A percentile compares a stretch with the other conserved stretches of the same genome.
These are phyloP conservation scores for Leccinum pellstonianum DNA, from an alignment of 768 basidiomycete genomes.

Conservation along the genomic window DNA sequence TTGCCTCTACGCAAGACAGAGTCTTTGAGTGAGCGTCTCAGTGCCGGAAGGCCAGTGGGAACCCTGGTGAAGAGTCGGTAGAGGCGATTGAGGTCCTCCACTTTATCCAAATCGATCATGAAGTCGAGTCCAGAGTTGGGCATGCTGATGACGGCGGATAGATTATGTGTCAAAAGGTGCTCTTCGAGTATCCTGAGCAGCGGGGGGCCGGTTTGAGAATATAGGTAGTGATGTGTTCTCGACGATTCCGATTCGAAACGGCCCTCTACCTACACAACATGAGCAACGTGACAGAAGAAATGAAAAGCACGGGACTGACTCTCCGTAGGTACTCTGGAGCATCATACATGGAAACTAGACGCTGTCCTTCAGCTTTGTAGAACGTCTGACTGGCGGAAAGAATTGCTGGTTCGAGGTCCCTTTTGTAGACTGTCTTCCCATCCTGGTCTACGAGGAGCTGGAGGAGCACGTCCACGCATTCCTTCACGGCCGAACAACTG, in stretches of 20 bases:
- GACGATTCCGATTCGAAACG: constrained; percentile 82
- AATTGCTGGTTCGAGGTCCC: constrained; percentile 80
- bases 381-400: constrained; percentile 75
- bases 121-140: constrained; percentile 79
- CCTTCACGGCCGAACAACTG: constrained; percentile 87
- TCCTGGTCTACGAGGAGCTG: constrained; percentile 55
- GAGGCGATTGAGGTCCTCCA: constrained; percentile 73
- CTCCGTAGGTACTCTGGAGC: constrained; percentile 77
- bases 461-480: constrained; percentile 82
- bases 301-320: constrained; percentile 44
- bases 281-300: constrained; percentile 1
- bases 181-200: constrained; percentile 76
- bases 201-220: constrained; percentile 64
- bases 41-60: constrained; percentile 57
- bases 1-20: constrained; percentile 74
- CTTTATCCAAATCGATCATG: constrained; percentile 82
- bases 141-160: constrained; percentile 73
- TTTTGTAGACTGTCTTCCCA: constrained; percentile 69
- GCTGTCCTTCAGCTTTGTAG: constrained; percentile 73
- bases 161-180: constrained; percentile 73
- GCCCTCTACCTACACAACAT: constrained; percentile 61
- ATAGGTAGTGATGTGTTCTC: constrained; percentile 83
- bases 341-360: constrained; percentile 70
- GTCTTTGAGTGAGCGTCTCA: constrained; percentile 68
- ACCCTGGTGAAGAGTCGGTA: constrained; percentile 75